Percentiles rank a stretch among this genome's conserved stretches.
Conservation (phyloP, 2,329 filamentous ascomycete species). For the Neopestalotiopsis sp. region DNA sequence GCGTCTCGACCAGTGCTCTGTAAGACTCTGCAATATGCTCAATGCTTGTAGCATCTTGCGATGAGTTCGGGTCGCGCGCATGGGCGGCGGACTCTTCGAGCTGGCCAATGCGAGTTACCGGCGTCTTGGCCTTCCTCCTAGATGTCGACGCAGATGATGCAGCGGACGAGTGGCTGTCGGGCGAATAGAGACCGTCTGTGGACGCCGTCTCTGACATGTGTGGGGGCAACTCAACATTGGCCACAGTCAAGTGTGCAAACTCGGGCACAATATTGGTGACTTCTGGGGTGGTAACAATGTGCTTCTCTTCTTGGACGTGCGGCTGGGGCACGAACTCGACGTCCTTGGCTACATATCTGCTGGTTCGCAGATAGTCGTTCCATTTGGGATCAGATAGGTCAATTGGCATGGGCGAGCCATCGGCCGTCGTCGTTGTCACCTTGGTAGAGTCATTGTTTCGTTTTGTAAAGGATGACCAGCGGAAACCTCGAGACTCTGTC, state of each 20-base stretch:
- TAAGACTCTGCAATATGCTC: conserved; percentile 60
- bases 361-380: conserved; percentile 36
- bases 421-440: conserved; percentile 10
- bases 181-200: conserved; percentile 21
- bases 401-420: conserved; percentile 21
- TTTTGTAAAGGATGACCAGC: conserved; percentile 19
- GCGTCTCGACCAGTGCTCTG: conserved; percentile 49
- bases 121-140: conserved; percentile 57
- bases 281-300: conserved; percentile 22
- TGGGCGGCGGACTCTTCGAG: conserved; percentile 41
- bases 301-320: conserved; percentile 11
- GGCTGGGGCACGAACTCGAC: conserved; percentile 22
- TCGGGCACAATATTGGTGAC: conserved; percentile 25
- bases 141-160: conserved; percentile 27
- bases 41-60: conserved; percentile 40
- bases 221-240: conserved; percentile 27
- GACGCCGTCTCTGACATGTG: conserved; percentile 26
- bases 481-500: neutral
- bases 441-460: conserved; percentile 21
- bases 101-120: conserved; percentile 55
- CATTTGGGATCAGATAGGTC: conserved; percentile 33
- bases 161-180: conserved; percentile 29
- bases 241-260: conserved; percentile 42
- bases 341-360: conserved; percentile 28
- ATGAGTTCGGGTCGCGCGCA: neutral